Base-by-base conservation (phyloP, 495 filamentous ascomycete genomes). In the Entonaema liquescens region DNA sequence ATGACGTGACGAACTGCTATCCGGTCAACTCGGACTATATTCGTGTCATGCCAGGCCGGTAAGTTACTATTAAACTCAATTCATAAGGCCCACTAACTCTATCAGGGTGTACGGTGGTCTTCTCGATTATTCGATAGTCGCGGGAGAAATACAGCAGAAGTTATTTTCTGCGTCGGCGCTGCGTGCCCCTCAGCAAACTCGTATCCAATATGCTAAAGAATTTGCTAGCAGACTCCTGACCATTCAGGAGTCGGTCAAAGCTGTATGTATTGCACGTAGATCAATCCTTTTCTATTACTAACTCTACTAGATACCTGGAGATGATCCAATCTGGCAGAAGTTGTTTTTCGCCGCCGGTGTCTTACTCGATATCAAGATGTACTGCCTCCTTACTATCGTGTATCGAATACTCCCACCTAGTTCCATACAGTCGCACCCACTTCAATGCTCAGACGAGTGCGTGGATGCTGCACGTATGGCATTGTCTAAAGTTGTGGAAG, bases 341-440 rank as follows among this genome's bases (percentile, higher is more conserved):
- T 61, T 80, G 28, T 78, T 87, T 60, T 49, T 78, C 42, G 70
- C 87, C 26, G 83, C 85, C 52, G 71, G 85, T 11, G 67, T 75
- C 21, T 79, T 82, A 0, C 86, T 90, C 67, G 80, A 86, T 58
- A 79, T 90, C 38, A 80, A 78, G 55, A 82, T 85, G 55, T 78
- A 83, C 40, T 79, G 85, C 4, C 77, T 86, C 9, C 71, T 89
- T 68, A 85, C 87, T 0, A 76, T 92, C 49, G 84, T 90, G 17
- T 89, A 91, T 76, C 84, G 89, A 54, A 88, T 89, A 40, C 85
- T 89, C 4, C 87, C 87, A 0, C 62, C 73, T 4, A 75, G 59
- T 38, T 67, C 40, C 21, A 1, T 21, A 25, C 67, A 73, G 47
- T 19, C 73, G 0, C 73, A 75, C 31, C 73, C 73, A 11, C 58